Evolutionary conservation across 2,329 filamentous ascomycete genomes (phyloP).

Genomic region (Reticulascus tulasneorum): DNA sequence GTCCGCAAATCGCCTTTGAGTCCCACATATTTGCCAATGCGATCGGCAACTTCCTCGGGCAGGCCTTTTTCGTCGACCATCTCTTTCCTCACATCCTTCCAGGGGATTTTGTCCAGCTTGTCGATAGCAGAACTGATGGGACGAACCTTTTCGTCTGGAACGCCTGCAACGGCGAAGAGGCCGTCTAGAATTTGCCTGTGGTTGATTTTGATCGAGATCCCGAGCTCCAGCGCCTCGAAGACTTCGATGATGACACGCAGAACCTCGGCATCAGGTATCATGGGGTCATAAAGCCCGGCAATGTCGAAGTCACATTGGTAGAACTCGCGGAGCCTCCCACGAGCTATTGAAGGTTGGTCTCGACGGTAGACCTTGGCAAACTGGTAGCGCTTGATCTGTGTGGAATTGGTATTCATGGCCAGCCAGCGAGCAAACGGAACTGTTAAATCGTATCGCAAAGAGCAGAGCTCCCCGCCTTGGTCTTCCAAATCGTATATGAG

Average conservation of each 20-base stretch:
- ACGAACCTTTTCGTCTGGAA: slow-evolving; percentile 81
- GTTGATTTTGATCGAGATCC: slow-evolving; percentile 87
- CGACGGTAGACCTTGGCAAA: slow-evolving; percentile 73
- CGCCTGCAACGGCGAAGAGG: slow-evolving; percentile 84
- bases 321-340: slow-evolving; percentile 86
- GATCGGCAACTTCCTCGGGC: slow-evolving; percentile 70
- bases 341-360: slow-evolving; percentile 21
- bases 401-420: slow-evolving; percentile 79
- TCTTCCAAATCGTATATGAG: slow-evolving; percentile 81
- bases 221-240: slow-evolving; percentile 70
- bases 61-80: slow-evolving; percentile 95
- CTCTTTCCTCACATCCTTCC: slow-evolving; percentile 83
- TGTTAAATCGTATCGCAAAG: slow-evolving; percentile 77
- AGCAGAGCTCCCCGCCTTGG: slow-evolving; percentile 67
- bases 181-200: slow-evolving; percentile 91
- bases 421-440: slow-evolving; percentile 89
- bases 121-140: slow-evolving; percentile 89
- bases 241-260: slow-evolving; percentile 79
- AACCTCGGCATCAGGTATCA: slow-evolving; percentile 90
- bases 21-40: slow-evolving; percentile 77
- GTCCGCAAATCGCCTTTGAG: slow-evolving; percentile 70
- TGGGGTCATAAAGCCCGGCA: slow-evolving; percentile 78
- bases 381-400: slow-evolving; percentile 88
- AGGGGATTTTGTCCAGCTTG: slow-evolving; percentile 89
- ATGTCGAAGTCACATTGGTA: slow-evolving; percentile 98